Base-by-base conservation (phyloP, 129 eudicot species). In the Sambucus nigra region DNA sequence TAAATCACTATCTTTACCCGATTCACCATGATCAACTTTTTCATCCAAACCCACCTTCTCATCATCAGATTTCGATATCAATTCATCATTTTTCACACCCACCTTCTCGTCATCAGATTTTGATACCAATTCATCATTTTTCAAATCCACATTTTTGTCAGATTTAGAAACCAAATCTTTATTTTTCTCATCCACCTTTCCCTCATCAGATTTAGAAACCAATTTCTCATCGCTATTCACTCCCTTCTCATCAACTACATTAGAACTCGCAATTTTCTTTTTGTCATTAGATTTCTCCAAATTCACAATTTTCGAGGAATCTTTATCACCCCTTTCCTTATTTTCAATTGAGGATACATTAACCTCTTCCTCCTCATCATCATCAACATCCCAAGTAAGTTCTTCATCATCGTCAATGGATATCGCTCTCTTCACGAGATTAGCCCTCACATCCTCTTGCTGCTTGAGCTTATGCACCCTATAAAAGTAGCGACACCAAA, bases 351-450 rank as follows among this genome's bases (percentile, higher is more conserved):
- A 24, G 20, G 41, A 28, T n/a, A 14, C 49, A 55, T 22, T 45
- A 25, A 20, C 63, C 4, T 47, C 67, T 0, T 67, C 65, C 0
- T 61, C 78, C 0, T 83, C 86, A 2, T 79, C 94, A 41, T 79
- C 99, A 49, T 91, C 94, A 16, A 86, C 82, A 68, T 91, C 99
- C 99, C 99, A 92, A 28, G 87, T 82, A 68, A 92, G 70, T 18
- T 92, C 96, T 51, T 91, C 99, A 12, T 89, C 97, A 21, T 81
- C 88, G 50, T 82, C 94, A 16, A 61, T 60, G 0, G 94, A 69
- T 14, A 79, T 74, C 0, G 94, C 89, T 62, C 96, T 55, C 71
- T 75, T 86, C 66, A 86, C 96, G 39, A 92, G 74, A 76, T 64
- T 86, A 25, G 87, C 94, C 64, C 99, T 75, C 71, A 82, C 59